A percentile compares a stretch with the other conserved stretches of the same genome.
These are phyloP conservation scores for Solanum medicagineum DNA, from an alignment of 257 asterid species.

Conservation along the genomic window DNA sequence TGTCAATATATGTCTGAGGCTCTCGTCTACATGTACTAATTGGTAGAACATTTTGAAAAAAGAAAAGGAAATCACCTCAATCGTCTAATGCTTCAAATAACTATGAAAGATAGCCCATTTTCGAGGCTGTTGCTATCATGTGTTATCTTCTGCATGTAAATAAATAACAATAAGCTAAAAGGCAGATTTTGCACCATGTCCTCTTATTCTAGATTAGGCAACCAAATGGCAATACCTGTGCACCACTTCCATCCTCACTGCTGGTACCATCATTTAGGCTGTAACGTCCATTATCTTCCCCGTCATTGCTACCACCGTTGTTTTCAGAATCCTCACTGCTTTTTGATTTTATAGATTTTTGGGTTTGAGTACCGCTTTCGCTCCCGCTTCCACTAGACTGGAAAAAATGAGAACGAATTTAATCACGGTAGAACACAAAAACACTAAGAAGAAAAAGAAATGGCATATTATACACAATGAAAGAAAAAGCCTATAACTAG, in stretches of 20 bases:
- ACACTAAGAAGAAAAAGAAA: neutral
- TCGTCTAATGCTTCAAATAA: neutral
- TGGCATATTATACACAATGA: neutral
- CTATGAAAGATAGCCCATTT: neutral
- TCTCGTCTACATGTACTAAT: neutral
- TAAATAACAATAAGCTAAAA: neutral
- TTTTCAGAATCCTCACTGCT: slow-evolving; percentile 33
- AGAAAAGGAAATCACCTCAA: neutral
- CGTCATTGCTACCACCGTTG: slow-evolving; percentile 35
- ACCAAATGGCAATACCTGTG: slow-evolving; percentile 33
- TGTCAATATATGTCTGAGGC: neutral
- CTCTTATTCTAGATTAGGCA: neutral
- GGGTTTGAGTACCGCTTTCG: slow-evolving; percentile 69
- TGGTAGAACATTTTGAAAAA: neutral
- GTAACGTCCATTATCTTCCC: slow-evolving; percentile 39
- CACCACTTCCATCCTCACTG: slow-evolving; percentile 71
- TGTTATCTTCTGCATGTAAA: neutral
- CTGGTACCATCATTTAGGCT: slow-evolving; percentile 33
- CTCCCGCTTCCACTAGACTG: slow-evolving; percentile 98
- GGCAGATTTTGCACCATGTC: neutral
- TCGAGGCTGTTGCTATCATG: neutral
- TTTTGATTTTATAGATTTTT: slow-evolving; percentile 54
- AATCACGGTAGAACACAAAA: neutral
- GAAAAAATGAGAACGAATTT: neutral
- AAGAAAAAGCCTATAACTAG: neutral